Evolutionary conservation across 2,329 filamentous ascomycete species (phyloP), one percentile per base, ranked within the genome.

Genomic region (Microsporum canis): DNA sequence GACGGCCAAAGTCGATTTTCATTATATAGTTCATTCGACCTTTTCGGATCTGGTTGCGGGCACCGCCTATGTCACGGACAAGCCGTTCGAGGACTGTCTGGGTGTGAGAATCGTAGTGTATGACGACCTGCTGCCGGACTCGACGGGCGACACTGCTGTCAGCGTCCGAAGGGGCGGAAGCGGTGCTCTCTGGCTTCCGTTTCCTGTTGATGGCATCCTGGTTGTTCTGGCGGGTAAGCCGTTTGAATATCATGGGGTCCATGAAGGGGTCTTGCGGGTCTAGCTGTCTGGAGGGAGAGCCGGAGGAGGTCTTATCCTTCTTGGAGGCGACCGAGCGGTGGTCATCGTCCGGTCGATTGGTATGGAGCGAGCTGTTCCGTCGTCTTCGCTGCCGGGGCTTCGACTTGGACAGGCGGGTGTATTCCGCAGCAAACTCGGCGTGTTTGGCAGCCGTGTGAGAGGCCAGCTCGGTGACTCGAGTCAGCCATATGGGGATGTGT

Each of bases 61-160:
- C 88, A 1, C 84, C 83, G 3, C 88, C 89, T 39, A 96, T 85
- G 61, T 88, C 87, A 64, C 89, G 86, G 61, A 96, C 91, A 57
- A 96, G 77, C 60, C 87, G 81, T 68, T 95, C 91, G 65, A 96
- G 90, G 43, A 87, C 84, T 58, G 84, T 84, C 71, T 96, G 91
- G 2, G 95, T 86, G 64, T 89, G 86, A 66, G 88, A 89, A 71
- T 96, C 91, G 71, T 96, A 96, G 73, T 90, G 91, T n/a, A 96
- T 88, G 45, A 94, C 86, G 55, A 92, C 86, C 80, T 89, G 88
- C 61, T 81, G 86, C 65, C 87, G 83, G 2, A 84, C 85, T 60
- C 88, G 84, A 71, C 87, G 88, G 64, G 84, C 83, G 17, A 57
- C 53, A 17, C 64, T 56, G 14, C 49, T 56, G 17, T 58, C 38